These are phyloP conservation scores for Mortierella alpina DNA, from an alignment of 192 early-diverging fungal genomes.

Conservation along the genomic window DNA sequence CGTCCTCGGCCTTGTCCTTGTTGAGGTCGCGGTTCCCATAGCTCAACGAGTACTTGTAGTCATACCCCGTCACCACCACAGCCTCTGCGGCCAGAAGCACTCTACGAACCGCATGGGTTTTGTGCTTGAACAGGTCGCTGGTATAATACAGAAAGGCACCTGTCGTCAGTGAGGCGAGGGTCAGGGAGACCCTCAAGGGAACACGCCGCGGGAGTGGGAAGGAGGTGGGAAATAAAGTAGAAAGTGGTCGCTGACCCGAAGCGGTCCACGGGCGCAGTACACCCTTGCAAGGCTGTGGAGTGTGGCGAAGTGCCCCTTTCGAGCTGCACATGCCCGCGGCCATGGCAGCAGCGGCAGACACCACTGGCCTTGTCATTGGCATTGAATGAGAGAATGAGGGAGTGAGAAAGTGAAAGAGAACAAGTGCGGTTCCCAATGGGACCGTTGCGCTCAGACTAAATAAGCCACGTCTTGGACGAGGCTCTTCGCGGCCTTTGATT, in stretches of 20 bases:
- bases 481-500: too few relatives aligned
- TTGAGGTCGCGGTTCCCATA: slow-evolving; percentile 31
- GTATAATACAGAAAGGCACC: slow-evolving; percentile 14
- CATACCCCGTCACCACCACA: slow-evolving; percentile 33
- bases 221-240: not conserved
- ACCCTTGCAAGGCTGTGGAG: not conserved
- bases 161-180: not conserved
- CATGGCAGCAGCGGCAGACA: not conserved
- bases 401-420: not conserved
- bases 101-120: slow-evolving; percentile 1
- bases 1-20: slow-evolving; percentile 19
- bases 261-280: too few relatives aligned
- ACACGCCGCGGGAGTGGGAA: slow-evolving; percentile 2
- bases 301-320: too few relatives aligned
- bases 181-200: slow-evolving; percentile 18
- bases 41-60: slow-evolving; percentile 40
- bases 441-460: too few relatives aligned
- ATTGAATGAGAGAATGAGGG: not conserved
- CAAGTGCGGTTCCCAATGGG: not conserved
- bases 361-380: not conserved
- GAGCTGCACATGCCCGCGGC: not conserved
- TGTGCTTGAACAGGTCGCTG: slow-evolving; percentile 23
- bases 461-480: too few relatives aligned
- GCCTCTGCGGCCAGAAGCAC: slow-evolving; percentile 25
- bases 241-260: not conserved